Base-by-base conservation (phyloP, 768 basidiomycete genomes). In the Strobilomyces echinocephalus region DNA sequence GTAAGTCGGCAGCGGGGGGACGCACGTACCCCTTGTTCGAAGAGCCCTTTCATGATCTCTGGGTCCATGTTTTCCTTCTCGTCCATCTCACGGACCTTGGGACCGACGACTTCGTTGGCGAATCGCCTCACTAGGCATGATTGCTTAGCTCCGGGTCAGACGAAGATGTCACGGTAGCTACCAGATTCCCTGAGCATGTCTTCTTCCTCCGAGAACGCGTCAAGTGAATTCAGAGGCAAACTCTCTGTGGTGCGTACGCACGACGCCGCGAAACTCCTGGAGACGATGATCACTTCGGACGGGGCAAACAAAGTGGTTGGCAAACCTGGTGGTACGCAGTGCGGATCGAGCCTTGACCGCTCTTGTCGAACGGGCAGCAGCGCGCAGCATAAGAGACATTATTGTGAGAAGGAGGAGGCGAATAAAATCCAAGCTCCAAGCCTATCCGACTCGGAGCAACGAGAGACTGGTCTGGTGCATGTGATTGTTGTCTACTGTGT, bases 1-100 rank as follows among this genome's bases (percentile, higher is more conserved):
- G 31, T 11, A 8, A 21, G 52, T 54, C 18, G 34, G 20, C 14
- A 35, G 18, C 9, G 14, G 36, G 11, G 14, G 12, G 39, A 36
- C 36, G 4, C n/a, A 72, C 88, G 63, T 66, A 95, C 93, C 16
- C 97, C 97, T 72, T 97, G 93, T 46, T 97, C 93, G 57, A 97
- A 99, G 12, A 97, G 78, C 0, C 85, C 91, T 63, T 88, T 77
- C 65, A 98, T 91, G 57, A 99, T 69, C 0, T 73, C 78, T 1
- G 90, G 83, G 67, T 97, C 94, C 95, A 99, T 98, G 52, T 69
- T 74, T 72, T 99, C 95, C 51, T 85, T 88, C 78, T 99, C 97
- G 65, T 99, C 97, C 97, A 99, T 99, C 69, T 95, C 93, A 20
- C 85, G 81, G 53, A 97, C 95, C 69, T 85, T 91, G 45, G 97